A percentile compares a stretch with the other conserved stretches of the same genome.
These are phyloP conservation scores for Macrolepiota dolichaula DNA, from an alignment of 768 basidiomycete genomes.

Conservation along the genomic window DNA sequence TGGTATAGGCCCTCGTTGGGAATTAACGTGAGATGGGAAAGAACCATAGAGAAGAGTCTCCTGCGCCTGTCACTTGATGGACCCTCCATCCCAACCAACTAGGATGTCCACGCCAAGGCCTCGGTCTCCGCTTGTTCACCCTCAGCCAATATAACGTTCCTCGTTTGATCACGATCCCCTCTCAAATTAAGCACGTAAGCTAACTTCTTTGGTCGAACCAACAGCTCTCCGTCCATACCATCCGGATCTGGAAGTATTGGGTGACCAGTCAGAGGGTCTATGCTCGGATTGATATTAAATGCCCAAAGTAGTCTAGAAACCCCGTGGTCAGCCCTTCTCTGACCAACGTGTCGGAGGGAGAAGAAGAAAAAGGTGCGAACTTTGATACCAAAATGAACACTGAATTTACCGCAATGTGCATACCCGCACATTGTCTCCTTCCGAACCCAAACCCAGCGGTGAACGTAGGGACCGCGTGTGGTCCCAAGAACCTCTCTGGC, in stretches of 20 bases:
- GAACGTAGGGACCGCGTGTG: slow-evolving; percentile 22
- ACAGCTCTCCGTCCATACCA: slow-evolving; percentile 16
- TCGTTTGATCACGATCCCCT: not conserved
- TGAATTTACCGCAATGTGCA: slow-evolving; percentile 24
- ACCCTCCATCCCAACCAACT: not conserved
- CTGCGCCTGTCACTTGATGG: not conserved
- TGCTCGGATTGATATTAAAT: slow-evolving; percentile 15
- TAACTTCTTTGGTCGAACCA: slow-evolving; percentile 16
- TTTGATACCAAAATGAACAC: slow-evolving; percentile 20
- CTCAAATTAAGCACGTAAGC: slow-evolving; percentile 11
- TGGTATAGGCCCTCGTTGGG: too few species aligned
- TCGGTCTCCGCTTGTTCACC: slow-evolving; percentile 10
- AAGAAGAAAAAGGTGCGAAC: slow-evolving; percentile 10
- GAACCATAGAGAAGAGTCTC: not conserved
- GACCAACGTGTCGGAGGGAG: too few species aligned
- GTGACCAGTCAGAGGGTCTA: slow-evolving; percentile 10
- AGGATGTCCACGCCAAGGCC: not conserved
- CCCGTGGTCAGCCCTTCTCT: not conserved
- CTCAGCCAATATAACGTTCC: slow-evolving; percentile 11
- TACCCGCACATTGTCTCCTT: slow-evolving; percentile 22
- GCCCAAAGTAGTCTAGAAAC: slow-evolving; percentile 22
- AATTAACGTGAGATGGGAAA: not conserved
- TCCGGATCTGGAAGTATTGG: slow-evolving; percentile 15
- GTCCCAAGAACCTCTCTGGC: slow-evolving; percentile 21
- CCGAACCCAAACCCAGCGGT: slow-evolving; percentile 24